A percentile compares a stretch with the other conserved stretches of the same genome.
phyloP scores from a whole-genome alignment of 345 rosid genomes.

The Acer saccharum region DNA sequence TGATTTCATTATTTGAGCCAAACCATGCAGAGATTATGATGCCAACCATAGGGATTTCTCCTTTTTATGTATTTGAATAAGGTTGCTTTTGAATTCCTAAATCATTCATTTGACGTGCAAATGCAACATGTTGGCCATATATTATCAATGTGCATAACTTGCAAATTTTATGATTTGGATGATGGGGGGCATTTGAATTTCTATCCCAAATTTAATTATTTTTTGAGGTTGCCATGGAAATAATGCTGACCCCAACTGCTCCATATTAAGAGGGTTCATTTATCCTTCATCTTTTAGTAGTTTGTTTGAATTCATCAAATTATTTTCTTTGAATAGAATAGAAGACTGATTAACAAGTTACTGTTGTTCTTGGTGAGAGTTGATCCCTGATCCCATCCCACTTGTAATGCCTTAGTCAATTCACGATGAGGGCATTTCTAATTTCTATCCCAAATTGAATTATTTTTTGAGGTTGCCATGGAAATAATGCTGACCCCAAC shows the following conservation, averaged over 20 bases:
- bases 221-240: too few relatives aligned
- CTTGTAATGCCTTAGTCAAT: neutral
- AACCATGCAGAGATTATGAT: slow-evolving; percentile 13
- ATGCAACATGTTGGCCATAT: neutral
- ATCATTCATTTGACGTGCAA: neutral
- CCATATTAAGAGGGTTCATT: neutral
- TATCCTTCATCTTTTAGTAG: neutral
- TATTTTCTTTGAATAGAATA: neutral
- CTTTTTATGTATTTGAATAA: too few relatives aligned
- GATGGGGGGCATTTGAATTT: too few relatives aligned
- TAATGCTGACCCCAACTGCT: too few relatives aligned
- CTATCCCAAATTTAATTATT: too few relatives aligned
- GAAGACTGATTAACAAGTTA: neutral
- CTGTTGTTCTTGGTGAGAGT: neutral
- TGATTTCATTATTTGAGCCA: slow-evolving; percentile 1
- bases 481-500: too few relatives aligned
- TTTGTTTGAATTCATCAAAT: neutral
- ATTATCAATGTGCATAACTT: neutral
- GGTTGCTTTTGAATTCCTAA: slow-evolving; percentile 1
- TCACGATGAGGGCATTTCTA: neutral
- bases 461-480: too few relatives aligned
- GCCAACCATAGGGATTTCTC: neutral
- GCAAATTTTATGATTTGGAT: too few relatives aligned
- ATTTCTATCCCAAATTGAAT: too few relatives aligned
- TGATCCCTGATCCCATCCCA: slow-evolving; percentile 3